These are phyloP conservation scores for Cenococcum geophilum DNA, from an alignment of 495 filamentous ascomycete species.

Conservation along the genomic window DNA sequence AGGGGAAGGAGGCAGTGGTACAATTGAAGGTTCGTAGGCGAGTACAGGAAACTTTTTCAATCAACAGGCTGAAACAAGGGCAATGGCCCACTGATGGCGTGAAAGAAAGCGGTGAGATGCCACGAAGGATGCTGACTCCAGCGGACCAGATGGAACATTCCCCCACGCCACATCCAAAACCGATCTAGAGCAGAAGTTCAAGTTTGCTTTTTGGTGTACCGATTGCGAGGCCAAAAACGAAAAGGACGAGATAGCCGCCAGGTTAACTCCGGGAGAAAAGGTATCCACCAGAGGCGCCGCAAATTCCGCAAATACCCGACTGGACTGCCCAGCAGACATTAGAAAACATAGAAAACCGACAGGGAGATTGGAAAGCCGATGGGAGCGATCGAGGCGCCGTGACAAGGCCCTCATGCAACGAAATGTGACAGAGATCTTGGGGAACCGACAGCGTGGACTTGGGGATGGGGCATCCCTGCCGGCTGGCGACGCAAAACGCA, in stretches of 20 bases:
- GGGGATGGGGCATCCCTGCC: conserved; percentile 3
- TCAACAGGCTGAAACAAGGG: conserved; percentile 2
- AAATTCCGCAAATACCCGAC: background rate
- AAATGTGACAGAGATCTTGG: conserved; percentile 7
- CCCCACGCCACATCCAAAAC: conserved; percentile 9
- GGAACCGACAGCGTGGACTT: conserved; percentile 4
- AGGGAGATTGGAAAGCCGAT: too few relatives aligned
- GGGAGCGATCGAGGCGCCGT: too few relatives aligned
- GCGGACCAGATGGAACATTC: conserved; percentile 4
- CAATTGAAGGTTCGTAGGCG: background rate
- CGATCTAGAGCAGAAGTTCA: conserved; percentile 1
- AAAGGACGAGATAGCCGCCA: conserved; percentile 4
- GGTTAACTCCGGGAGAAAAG: background rate
- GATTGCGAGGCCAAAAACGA: background rate
- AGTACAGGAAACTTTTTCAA: background rate
- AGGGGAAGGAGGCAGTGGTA: background rate
- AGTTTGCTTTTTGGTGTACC: conserved; percentile 3
- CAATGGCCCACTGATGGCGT: background rate
- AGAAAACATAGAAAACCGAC: background rate
- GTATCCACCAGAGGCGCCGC: background rate
- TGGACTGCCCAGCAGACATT: background rate
- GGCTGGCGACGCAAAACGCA: conserved; percentile 2
- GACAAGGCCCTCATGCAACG: background rate
- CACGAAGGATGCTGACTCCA: too few relatives aligned
- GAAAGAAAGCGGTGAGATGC: conserved; percentile 2